phyloP scores from a whole-genome alignment of 345 rosid genomes.

The Acer yangbiense region DNA sequence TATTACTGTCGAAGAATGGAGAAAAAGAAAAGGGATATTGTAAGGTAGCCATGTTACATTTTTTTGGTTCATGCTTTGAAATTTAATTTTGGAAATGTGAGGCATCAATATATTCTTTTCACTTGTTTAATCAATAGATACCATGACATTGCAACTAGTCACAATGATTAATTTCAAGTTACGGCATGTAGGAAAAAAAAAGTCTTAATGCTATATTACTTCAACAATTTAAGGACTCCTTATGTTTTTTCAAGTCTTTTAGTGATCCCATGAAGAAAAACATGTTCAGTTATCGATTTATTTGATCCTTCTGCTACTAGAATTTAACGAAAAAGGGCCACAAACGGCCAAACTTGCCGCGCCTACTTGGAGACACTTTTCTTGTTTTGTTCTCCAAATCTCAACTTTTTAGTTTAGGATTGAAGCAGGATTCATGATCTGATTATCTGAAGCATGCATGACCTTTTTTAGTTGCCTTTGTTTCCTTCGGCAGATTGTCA shows the following conservation, averaged over 20 bases:
- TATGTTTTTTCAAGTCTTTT: not conserved
- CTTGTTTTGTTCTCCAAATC: not conserved
- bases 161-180: not conserved
- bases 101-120: slow-evolving; percentile 12
- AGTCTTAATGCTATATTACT: slow-evolving; percentile 2
- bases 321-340: not conserved
- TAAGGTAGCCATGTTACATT: not conserved
- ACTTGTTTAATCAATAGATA: not conserved
- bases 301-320: not conserved
- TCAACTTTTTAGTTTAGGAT: not conserved
- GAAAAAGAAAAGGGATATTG: slow-evolving; percentile 1
- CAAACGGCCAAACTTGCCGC: not conserved
- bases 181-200: not conserved
- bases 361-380: not conserved
- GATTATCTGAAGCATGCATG: not conserved
- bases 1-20: not conserved
- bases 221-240: slow-evolving; percentile 6
- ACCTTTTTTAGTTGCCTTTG: too few species aligned
- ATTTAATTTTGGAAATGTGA: slow-evolving; percentile 3
- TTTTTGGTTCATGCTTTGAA: not conserved
- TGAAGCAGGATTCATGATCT: not conserved
- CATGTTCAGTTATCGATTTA: not conserved
- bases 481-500: too few species aligned
- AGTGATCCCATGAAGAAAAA: not conserved
- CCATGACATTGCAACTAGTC: not conserved